A percentile compares a stretch with the other conserved stretches of the same genome.
phyloP scores from a whole-genome alignment of 768 basidiomycete species.

The Thelephora ganbajun region DNA sequence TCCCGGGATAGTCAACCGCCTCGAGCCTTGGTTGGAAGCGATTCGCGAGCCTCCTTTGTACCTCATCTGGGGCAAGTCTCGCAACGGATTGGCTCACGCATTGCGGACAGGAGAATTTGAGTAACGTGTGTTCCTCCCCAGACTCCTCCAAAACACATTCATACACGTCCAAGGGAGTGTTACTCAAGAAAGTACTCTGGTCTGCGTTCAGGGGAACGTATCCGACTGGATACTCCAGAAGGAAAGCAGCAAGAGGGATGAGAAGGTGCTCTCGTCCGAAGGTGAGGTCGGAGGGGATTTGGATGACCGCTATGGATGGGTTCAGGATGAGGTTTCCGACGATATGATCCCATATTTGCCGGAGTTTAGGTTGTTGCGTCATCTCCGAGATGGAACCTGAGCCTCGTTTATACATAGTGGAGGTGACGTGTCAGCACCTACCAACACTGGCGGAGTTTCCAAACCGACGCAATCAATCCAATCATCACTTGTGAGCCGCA shows the following conservation, averaged over 20 bases:
- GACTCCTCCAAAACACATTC: slow-evolving; percentile 20
- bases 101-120: slow-evolving; percentile 47
- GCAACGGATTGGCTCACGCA: slow-evolving; percentile 6
- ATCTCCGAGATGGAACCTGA: not conserved
- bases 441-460: not conserved
- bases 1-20: not conserved
- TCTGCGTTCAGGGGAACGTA: slow-evolving; percentile 25
- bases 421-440: not conserved
- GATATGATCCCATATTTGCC: not conserved
- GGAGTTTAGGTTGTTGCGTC: not conserved
- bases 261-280: slow-evolving; percentile 9
- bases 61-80: slow-evolving; percentile 8
- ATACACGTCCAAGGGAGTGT: slow-evolving; percentile 37
- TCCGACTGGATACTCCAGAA: slow-evolving; percentile 52
- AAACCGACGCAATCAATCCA: slow-evolving; percentile 4
- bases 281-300: slow-evolving; percentile 14
- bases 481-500: not conserved
- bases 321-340: not conserved
- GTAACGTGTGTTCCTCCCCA: slow-evolving; percentile 20
- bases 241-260: slow-evolving; percentile 41
- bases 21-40: slow-evolving; percentile 17
- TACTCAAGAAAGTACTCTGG: slow-evolving; percentile 26
- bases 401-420: not conserved
- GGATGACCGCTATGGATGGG: slow-evolving; percentile 8
- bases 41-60: slow-evolving; percentile 19